These are phyloP conservation scores for Coemansia pectinata DNA, from an alignment of 192 early-diverging fungal species.

Conservation along the genomic window DNA sequence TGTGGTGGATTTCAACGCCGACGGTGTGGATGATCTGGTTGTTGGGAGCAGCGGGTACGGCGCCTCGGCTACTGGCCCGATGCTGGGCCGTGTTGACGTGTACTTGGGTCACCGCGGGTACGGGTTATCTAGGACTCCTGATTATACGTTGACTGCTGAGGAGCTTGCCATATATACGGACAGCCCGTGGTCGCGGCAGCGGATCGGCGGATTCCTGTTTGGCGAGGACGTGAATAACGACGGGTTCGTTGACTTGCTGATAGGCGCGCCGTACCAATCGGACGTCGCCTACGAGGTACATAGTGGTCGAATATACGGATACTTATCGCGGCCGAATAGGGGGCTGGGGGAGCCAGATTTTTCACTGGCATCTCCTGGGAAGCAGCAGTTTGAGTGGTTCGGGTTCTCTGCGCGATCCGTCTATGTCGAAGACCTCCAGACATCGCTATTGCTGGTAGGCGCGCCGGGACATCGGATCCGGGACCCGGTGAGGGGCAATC, in stretches of 20 bases:
- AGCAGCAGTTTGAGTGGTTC: slow-evolving; percentile 56
- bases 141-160: slow-evolving; percentile 48
- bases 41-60: slow-evolving; percentile 65
- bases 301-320: slow-evolving; percentile 55
- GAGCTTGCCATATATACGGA: slow-evolving; percentile 24
- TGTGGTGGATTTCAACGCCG: slow-evolving; percentile 79
- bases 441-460: slow-evolving; percentile 53
- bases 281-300: slow-evolving; percentile 24
- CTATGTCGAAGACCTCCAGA: slow-evolving; percentile 4
- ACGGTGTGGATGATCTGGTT: slow-evolving; percentile 85
- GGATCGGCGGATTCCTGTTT: slow-evolving; percentile 48
- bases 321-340: slow-evolving; percentile 19
- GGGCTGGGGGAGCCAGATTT: slow-evolving; percentile 35
- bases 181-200: slow-evolving; percentile 20
- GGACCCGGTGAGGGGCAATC: background rate
- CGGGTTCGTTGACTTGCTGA: slow-evolving; percentile 63
- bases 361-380: slow-evolving; percentile 31
- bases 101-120: slow-evolving; percentile 61
- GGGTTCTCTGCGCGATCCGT: slow-evolving; percentile 42
- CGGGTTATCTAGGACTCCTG: slow-evolving; percentile 55
- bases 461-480: slow-evolving; percentile 55
- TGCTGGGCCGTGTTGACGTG: slow-evolving; percentile 64
- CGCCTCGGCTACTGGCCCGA: slow-evolving; percentile 21
- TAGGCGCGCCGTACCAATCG: slow-evolving; percentile 65
- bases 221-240: slow-evolving; percentile 67